These are phyloP conservation scores for Geotrichum reessii DNA, from an alignment of 1,139 yeast genomes.

Conservation along the genomic window DNA sequence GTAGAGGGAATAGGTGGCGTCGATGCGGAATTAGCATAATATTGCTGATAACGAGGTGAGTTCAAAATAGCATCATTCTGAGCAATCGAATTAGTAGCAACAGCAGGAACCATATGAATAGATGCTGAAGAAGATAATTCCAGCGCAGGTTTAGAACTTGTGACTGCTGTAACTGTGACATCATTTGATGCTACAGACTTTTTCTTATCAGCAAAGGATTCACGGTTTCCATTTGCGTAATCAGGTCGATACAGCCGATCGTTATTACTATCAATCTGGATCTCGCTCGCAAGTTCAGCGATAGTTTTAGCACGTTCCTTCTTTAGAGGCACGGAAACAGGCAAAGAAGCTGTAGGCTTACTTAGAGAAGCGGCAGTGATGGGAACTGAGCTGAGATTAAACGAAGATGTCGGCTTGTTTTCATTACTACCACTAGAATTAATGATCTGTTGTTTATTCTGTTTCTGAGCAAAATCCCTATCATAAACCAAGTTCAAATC, in stretches of 20 bases:
- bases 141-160: conserved; percentile 22
- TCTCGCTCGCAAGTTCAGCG: conserved; percentile 53
- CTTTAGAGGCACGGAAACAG: conserved; percentile 26
- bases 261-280: conserved; percentile 36
- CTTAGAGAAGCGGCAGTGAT: neutral
- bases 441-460: conserved; percentile 2
- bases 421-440: conserved; percentile 19
- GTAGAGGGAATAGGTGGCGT: conserved; percentile 7
- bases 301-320: conserved; percentile 41
- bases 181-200: neutral
- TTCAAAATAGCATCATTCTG: conserved; percentile 8
- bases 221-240: conserved; percentile 24
- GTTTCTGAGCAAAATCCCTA: neutral
- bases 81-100: conserved; percentile 7
- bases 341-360: neutral
- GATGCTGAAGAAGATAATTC: conserved; percentile 2
- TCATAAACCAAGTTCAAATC: neutral
- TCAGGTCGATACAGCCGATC: conserved; percentile 22
- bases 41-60: conserved; percentile 8
- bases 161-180: conserved; percentile 22
- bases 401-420: neutral
- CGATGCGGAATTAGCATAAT: conserved; percentile 1
- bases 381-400: neutral
- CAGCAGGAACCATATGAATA: neutral
- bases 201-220: conserved; percentile 11